Evolutionary conservation across 352 stramenopile genomes (phyloP).

Genomic region (Pythium biforme): DNA sequence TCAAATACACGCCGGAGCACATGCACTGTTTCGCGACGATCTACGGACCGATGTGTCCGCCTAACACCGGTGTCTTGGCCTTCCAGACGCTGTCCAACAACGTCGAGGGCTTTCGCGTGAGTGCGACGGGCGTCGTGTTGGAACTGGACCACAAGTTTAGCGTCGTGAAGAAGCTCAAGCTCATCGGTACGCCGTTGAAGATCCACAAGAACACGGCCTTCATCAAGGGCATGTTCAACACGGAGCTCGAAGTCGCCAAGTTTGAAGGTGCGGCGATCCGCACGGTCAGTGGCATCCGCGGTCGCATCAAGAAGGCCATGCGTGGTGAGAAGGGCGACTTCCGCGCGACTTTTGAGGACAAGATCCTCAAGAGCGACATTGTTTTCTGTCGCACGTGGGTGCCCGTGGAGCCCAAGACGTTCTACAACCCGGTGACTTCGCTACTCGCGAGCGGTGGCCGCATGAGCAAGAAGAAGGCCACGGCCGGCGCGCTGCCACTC

Average conservation of each 20-base stretch:
- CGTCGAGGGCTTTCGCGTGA: conserved; percentile 95
- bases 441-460: conserved; percentile 49
- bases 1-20: conserved; percentile 99
- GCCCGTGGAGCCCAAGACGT: conserved; percentile 96
- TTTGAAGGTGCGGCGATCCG: conserved; percentile 97
- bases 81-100: conserved; percentile 95
- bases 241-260: conserved; percentile 94
- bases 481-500: conserved; percentile 37
- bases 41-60: conserved; percentile 94
- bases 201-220: conserved; percentile 99
- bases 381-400: conserved; percentile 99
- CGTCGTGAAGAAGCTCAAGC: conserved; percentile 99
- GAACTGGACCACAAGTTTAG: conserved; percentile 97
- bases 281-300: conserved; percentile 98
- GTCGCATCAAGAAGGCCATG: conserved; percentile 97
- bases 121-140: conserved; percentile 95
- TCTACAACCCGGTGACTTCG: conserved; percentile 98
- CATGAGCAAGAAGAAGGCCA: conserved; percentile 41
- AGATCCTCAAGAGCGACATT: conserved; percentile 98
- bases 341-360: conserved; percentile 99
- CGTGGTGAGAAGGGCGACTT: conserved; percentile 94
- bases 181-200: conserved; percentile 97
- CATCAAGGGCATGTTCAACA: conserved; percentile 97
- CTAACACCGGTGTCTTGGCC: conserved; percentile 97
- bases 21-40: conserved; percentile 99